Percentiles rank a stretch among this genome's conserved stretches.
These are phyloP conservation scores for Pholiota microspora DNA, from an alignment of 768 basidiomycete species.

Conservation along the genomic window DNA sequence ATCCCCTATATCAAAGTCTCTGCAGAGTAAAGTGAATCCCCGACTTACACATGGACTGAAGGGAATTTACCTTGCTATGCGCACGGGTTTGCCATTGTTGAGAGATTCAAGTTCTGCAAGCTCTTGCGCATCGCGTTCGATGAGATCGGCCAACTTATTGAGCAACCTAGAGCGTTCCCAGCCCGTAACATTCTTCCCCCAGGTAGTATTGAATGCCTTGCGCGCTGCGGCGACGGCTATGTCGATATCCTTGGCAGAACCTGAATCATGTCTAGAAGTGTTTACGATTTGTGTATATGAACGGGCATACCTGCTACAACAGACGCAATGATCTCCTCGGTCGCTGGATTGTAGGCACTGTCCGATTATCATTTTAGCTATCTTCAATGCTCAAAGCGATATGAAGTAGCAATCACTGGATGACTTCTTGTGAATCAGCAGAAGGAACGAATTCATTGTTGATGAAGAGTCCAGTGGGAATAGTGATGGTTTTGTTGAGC, in stretches of 20 bases:
- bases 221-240: conserved; percentile 81
- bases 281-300: neutral
- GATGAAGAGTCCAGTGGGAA: conserved; percentile 88
- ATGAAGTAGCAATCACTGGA: conserved; percentile 46
- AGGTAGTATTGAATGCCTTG: conserved; percentile 77
- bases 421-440: conserved; percentile 59
- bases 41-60: neutral
- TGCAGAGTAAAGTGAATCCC: conserved; percentile 24
- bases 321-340: conserved; percentile 69
- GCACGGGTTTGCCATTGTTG: conserved; percentile 92
- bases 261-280: conserved; percentile 29
- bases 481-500: conserved; percentile 48
- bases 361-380: conserved; percentile 19
- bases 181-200: conserved; percentile 88
- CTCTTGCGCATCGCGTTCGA: conserved; percentile 79
- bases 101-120: conserved; percentile 83
- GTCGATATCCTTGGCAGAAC: conserved; percentile 76
- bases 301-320: conserved; percentile 56
- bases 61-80: conserved; percentile 34
- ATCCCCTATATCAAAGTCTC: conserved; percentile 82
- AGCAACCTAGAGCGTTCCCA: conserved; percentile 78
- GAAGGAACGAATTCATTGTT: conserved; percentile 87
- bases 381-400: conserved; percentile 9
- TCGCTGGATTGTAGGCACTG: conserved; percentile 80
- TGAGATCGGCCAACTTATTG: conserved; percentile 85